Evolutionary conservation across 179 eudicot genomes (phyloP).

Genomic region (Nepenthes alata): DNA sequence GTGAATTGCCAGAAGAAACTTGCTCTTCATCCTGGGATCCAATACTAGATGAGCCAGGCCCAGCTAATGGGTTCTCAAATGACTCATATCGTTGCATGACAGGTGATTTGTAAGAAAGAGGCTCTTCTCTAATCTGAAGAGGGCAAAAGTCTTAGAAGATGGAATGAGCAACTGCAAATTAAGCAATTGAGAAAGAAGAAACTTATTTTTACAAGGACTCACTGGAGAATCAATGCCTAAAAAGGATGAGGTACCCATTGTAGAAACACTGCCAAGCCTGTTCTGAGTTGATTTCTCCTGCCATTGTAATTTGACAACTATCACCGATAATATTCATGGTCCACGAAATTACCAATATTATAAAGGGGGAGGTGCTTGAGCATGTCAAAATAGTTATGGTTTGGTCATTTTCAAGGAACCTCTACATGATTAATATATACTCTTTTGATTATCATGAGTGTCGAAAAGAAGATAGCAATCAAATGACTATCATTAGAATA

Average conservation of each 20-base stretch:
- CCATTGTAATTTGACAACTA: slow-evolving; percentile 8
- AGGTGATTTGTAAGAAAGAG: slow-evolving; percentile 76
- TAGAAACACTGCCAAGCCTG: slow-evolving; percentile 34
- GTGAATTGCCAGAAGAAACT: slow-evolving; percentile 48
- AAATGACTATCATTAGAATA: too few relatives aligned
- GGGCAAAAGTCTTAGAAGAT: slow-evolving; percentile 16
- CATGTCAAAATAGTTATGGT: not conserved
- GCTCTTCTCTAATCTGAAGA: slow-evolving; percentile 87
- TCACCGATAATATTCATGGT: not conserved
- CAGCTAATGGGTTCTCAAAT: slow-evolving; percentile 84
- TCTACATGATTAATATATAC: too few relatives aligned
- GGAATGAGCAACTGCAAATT: not conserved
- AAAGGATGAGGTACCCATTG: slow-evolving; percentile 33
- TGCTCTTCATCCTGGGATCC: slow-evolving; percentile 66
- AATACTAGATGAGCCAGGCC: slow-evolving; percentile 53
- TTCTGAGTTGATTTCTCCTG: slow-evolving; percentile 55
- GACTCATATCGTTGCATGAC: slow-evolving; percentile 57
- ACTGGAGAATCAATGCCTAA: slow-evolving; percentile 77
- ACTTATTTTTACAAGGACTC: slow-evolving; percentile 12
- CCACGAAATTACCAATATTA: not conserved
- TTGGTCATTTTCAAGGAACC: not conserved
- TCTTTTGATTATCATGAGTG: too few relatives aligned
- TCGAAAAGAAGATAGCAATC: too few relatives aligned
- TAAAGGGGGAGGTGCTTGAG: not conserved
- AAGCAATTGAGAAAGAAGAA: slow-evolving; percentile 5